Base-by-base conservation (phyloP, 768 basidiomycete species). In the Lactifluus subvellereus region DNA sequence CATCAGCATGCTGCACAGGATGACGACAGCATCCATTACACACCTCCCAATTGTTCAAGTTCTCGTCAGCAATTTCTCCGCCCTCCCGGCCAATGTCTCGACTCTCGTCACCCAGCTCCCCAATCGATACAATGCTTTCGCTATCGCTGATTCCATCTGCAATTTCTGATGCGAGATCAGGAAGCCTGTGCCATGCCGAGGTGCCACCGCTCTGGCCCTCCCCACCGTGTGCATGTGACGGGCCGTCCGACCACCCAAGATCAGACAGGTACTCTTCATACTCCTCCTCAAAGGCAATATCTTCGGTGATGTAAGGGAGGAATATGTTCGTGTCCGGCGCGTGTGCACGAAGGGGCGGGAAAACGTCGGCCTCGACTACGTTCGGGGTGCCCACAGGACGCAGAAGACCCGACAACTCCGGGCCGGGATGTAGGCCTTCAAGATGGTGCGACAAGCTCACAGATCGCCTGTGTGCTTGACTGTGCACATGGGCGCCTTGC, bases 221-320 rank as follows among this genome's bases (percentile, higher is more conserved):
- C 2, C 72, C 71, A 48, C 62, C 62, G 27, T 64, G 63, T 32
- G 80, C 76, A 48, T 69, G 69, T 37, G 70, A 66, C 59, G 81
- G 78, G 52, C 84, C 82, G 58, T 88, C 86, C 4, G 85, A 82
- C 79, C 82, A 88, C 18, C 88, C 89, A 27, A 94, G 77, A 70
- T 92, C 92, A n/a, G 87, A 91, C 32, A 98, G 77, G 69, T 96
- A 94, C 70, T 96, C 94, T 72, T 98, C 95, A 70, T 97, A 98
- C 70, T 97, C 95, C 71, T 94, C 92, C 70, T 98, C 95, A 68
- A 94, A 95, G 0, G 93, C 94, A 62, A 92, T 89, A 68, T 94
- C 91, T 72, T 98, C 96, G 1, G 91, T 88, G 45, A 91, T 93
- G 72, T 93, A 97, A 16, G 93, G 92, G 22, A 94, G 79, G 77